Percentiles rank a stretch among this genome's conserved stretches.
phyloP scores from a whole-genome alignment of 169 alveolate species.

The Sarcocystis neurona region DNA sequence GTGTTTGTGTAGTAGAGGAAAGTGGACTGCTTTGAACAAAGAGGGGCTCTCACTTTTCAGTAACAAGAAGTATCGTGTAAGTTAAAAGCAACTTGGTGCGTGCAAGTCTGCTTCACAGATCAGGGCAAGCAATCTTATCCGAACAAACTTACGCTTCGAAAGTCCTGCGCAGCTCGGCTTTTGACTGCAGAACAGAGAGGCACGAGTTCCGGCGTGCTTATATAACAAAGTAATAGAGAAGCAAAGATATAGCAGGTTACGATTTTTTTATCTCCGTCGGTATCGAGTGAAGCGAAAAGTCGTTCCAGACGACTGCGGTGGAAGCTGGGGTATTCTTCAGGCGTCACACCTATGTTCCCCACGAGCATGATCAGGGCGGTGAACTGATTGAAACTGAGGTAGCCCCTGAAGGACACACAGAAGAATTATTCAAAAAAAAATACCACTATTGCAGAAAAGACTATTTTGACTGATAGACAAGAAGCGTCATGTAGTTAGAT shows the following conservation, averaged over 20 bases:
- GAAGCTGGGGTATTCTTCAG: slow-evolving; percentile 25
- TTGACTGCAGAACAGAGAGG: not conserved
- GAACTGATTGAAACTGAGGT: slow-evolving; percentile 47
- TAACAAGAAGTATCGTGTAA: too few species aligned
- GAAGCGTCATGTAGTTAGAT: too few species aligned
- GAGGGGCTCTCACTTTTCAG: too few species aligned
- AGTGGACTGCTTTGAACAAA: too few species aligned
- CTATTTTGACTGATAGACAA: too few species aligned
- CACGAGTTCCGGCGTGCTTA: too few species aligned
- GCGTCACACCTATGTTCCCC: slow-evolving; percentile 37
- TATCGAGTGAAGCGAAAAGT: slow-evolving; percentile 35
- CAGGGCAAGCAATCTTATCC: not conserved
- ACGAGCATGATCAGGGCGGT: slow-evolving; percentile 47
- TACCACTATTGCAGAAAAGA: too few species aligned
- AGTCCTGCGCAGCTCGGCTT: slow-evolving; percentile 2
- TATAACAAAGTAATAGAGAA: not conserved
- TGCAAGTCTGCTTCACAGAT: not conserved
- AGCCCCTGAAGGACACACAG: slow-evolving; percentile 18
- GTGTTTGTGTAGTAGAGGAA: too few species aligned
- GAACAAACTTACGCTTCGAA: not conserved
- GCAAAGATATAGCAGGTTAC: not conserved
- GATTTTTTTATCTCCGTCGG: slow-evolving; percentile 45
- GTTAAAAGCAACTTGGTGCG: slow-evolving; percentile 2
- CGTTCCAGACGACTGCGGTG: not conserved
- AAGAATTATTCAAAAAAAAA: too few species aligned